phyloP scores from a whole-genome alignment of 148 eudicot genomes.

The Silene uniflora region DNA sequence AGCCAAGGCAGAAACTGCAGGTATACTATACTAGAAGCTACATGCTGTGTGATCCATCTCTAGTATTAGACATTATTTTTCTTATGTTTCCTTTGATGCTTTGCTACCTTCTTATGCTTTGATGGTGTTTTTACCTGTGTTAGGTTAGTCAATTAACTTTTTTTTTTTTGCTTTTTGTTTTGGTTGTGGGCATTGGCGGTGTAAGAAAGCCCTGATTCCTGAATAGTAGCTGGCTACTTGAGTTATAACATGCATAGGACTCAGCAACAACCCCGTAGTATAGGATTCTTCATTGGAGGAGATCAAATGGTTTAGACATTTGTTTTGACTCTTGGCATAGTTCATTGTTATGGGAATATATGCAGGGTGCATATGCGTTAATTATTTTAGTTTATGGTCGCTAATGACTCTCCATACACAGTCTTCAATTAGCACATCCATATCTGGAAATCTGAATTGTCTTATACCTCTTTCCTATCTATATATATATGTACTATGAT shows the following conservation, averaged over 20 bases:
- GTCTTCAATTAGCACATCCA: neutral
- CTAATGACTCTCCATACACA: neutral
- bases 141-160: neutral
- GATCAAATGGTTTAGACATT: neutral
- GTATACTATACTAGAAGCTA: slow-evolving; percentile 28
- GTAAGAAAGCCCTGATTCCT: neutral
- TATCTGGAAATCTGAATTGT: neutral
- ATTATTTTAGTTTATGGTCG: neutral
- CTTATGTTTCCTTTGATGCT: neutral
- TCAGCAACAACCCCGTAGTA: neutral
- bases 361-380: neutral
- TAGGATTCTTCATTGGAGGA: neutral
- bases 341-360: neutral
- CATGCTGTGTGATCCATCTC: neutral
- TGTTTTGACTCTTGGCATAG: neutral
- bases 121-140: neutral
- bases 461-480: neutral
- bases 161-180: neutral
- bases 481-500: neutral
- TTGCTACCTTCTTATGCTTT: neutral
- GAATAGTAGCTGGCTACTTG: neutral
- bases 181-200: neutral
- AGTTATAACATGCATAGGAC: neutral
- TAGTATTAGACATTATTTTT: neutral
- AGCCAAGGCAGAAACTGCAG: slow-evolving; percentile 84